These are phyloP conservation scores for Macrolepiota fuliginosa DNA, from an alignment of 768 basidiomycete genomes.

Conservation along the genomic window DNA sequence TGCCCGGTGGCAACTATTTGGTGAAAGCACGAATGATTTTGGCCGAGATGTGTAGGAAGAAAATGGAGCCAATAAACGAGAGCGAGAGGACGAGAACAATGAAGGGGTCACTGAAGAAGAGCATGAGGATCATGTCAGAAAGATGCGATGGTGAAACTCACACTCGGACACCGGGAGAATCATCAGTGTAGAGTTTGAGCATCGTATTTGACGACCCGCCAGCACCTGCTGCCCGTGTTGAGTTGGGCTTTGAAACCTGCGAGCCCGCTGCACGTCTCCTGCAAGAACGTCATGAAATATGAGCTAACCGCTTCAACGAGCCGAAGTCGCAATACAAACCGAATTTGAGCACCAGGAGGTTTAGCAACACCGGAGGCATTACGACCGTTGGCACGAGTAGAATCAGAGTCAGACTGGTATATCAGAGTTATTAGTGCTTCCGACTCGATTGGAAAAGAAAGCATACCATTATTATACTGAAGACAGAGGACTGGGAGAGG, in stretches of 20 bases:
- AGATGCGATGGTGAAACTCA: slow-evolving; percentile 28
- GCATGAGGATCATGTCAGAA: slow-evolving; percentile 3
- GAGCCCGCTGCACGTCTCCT: slow-evolving; percentile 73
- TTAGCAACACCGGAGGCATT: slow-evolving; percentile 54
- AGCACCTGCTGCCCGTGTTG: slow-evolving; percentile 86
- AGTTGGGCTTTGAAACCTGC: slow-evolving; percentile 76
- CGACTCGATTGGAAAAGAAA: not conserved
- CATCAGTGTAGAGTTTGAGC: slow-evolving; percentile 98
- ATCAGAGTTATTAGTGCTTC: not conserved
- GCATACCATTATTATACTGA: slow-evolving; percentile 35
- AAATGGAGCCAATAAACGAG: slow-evolving; percentile 96
- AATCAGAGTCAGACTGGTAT: slow-evolving; percentile 78
- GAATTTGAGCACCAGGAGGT: slow-evolving; percentile 79
- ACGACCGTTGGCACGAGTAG: slow-evolving; percentile 43
- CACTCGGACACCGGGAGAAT: slow-evolving; percentile 97
- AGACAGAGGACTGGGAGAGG: slow-evolving; percentile 18
- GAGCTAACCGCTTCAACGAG: not conserved
- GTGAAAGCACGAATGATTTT: slow-evolving; percentile 91
- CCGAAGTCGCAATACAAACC: slow-evolving; percentile 43
- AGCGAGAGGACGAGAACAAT: slow-evolving; percentile 95
- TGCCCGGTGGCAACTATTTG: slow-evolving; percentile 46
- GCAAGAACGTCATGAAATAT: not conserved
- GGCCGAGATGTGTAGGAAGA: slow-evolving; percentile 97
- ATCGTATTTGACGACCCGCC: slow-evolving; percentile 98
- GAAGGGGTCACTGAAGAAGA: slow-evolving; percentile 77